These are phyloP conservation scores for Lophiotrema nucula DNA, from an alignment of 495 filamentous ascomycete genomes.

Conservation along the genomic window DNA sequence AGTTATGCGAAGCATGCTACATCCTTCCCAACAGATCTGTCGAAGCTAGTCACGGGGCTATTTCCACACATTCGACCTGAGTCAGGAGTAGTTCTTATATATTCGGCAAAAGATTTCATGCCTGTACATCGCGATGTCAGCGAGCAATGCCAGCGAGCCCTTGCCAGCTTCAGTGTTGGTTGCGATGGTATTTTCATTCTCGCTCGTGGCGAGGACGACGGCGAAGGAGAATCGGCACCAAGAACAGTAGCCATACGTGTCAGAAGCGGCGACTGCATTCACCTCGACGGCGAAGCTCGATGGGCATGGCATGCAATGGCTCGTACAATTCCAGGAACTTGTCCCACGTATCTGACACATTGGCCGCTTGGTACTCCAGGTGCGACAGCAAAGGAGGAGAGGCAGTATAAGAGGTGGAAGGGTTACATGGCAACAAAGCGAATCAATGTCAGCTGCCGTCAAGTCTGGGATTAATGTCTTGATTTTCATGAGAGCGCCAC, in stretches of 20 bases:
- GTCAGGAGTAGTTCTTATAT: slow-evolving; percentile 30
- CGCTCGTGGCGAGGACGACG: slow-evolving; percentile 22
- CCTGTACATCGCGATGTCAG: slow-evolving; percentile 33
- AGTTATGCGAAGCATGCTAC: slow-evolving; percentile 28
- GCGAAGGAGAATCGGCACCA: slow-evolving; percentile 19
- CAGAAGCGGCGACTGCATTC: slow-evolving; percentile 27
- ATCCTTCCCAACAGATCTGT: slow-evolving; percentile 23
- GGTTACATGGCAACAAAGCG: slow-evolving; percentile 32
- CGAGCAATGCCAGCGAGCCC: slow-evolving; percentile 27
- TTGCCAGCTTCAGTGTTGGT: slow-evolving; percentile 34
- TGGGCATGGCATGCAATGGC: slow-evolving; percentile 36
- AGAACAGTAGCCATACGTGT: slow-evolving; percentile 25
- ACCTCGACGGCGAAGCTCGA: slow-evolving; percentile 27
- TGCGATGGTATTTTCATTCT: slow-evolving; percentile 32
- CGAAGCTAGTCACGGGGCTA: slow-evolving; percentile 22
- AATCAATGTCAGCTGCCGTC: slow-evolving; percentile 31
- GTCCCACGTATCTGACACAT: slow-evolving; percentile 14
- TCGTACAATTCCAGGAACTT: slow-evolving; percentile 23
- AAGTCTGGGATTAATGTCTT: slow-evolving; percentile 27
- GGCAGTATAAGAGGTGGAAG: slow-evolving; percentile 28
- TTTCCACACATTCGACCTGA: slow-evolving; percentile 30
- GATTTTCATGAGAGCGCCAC: too few relatives aligned
- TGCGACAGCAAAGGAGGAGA: slow-evolving; percentile 14
- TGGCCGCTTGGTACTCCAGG: slow-evolving; percentile 28
- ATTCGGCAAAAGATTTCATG: slow-evolving; percentile 30